Conservation (phyloP, 345 rosid genomes). For the Leavenworthia alabamica region DNA sequence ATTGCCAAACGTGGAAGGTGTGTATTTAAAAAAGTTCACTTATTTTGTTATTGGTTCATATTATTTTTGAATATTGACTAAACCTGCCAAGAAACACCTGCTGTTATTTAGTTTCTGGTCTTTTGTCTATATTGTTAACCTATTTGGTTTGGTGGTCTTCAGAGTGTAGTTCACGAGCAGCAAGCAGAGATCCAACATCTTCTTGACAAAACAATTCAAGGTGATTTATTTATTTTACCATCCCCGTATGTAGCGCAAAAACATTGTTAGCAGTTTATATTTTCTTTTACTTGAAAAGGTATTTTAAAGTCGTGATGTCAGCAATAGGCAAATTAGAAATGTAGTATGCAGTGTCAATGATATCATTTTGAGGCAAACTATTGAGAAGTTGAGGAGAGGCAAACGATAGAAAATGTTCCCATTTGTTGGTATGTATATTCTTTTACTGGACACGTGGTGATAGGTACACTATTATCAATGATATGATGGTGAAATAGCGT, state of each 20-base stretch:
- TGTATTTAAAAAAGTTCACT: neutral
- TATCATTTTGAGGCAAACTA: conserved; percentile 3
- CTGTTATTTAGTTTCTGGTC: neutral
- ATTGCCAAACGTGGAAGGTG: conserved; percentile 68
- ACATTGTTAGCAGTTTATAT: neutral
- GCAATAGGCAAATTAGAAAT: neutral
- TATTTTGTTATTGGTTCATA: conserved; percentile 8
- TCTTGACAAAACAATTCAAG: conserved; percentile 80
- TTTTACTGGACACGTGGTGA: conserved; percentile 1
- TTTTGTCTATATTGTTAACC: conserved; percentile 14
- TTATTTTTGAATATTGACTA: conserved; percentile 4
- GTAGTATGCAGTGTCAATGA: neutral
- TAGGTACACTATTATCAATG: conserved; percentile 4
- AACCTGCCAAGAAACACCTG: neutral
- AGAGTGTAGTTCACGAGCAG: conserved; percentile 54
- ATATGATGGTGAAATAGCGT: neutral
- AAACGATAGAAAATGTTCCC: neutral
- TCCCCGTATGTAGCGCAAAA: neutral
- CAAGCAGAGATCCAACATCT: conserved; percentile 61
- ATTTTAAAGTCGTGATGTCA: neutral
- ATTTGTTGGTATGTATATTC: neutral
- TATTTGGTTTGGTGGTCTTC: conserved; percentile 34
- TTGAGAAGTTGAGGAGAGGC: neutral
- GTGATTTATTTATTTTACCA: conserved; percentile 35
- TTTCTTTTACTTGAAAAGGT: neutral